phyloP scores from a whole-genome alignment of 495 filamentous ascomycete genomes.

The Penicillium cosmopolitanum region DNA sequence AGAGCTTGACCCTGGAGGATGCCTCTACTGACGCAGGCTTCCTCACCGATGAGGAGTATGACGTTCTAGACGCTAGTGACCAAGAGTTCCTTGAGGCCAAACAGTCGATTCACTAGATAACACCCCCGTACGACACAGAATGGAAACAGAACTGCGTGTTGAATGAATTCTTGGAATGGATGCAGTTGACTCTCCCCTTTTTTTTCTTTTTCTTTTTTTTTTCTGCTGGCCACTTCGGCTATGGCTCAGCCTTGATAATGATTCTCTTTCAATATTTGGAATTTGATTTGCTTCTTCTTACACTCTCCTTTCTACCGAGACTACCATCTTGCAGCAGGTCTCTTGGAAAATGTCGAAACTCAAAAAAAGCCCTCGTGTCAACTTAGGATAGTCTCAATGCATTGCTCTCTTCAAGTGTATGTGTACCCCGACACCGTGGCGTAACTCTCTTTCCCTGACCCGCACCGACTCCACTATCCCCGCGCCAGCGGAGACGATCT shows the following conservation, averaged over 20 bases:
- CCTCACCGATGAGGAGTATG: conserved; percentile 96
- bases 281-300: conserved; percentile 1
- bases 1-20: conserved; percentile 66
- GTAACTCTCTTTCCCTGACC: not conserved
- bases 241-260: conserved; percentile 21
- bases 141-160: conserved; percentile 14
- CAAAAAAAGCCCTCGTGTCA: conserved; percentile 3
- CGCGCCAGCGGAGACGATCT: conserved; percentile 3
- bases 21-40: conserved; percentile 67
- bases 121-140: conserved; percentile 5
- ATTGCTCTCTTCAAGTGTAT: not conserved
- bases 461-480: conserved; percentile 4
- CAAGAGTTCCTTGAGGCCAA: conserved; percentile 71
- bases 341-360: conserved; percentile 1
- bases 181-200: not conserved
- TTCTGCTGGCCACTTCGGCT: conserved; percentile 23
- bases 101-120: conserved; percentile 32
- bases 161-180: conserved; percentile 23
- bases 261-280: conserved; percentile 12
- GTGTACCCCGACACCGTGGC: not conserved
- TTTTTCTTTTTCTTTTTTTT: conserved; percentile 23
- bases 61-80: conserved; percentile 93
- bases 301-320: conserved; percentile 4
- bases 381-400: conserved; percentile 12
- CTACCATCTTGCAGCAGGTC: not conserved